Evolutionary conservation across 2,329 filamentous ascomycete genomes (phyloP).

Genomic region (Sordariomycetes sp.): DNA sequence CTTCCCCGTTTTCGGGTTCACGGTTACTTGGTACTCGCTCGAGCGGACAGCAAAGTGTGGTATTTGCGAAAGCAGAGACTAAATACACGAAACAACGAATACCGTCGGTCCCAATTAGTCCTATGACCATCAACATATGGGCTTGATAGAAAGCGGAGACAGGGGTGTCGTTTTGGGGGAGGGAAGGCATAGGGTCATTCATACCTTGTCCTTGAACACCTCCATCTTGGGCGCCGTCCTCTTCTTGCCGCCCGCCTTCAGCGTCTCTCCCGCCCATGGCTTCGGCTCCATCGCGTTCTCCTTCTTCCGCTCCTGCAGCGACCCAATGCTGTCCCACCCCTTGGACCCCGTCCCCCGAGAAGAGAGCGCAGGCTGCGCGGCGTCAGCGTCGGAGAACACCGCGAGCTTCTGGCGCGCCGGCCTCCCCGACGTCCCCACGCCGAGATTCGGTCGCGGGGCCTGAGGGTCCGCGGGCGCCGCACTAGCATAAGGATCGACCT

Average conservation of each 20-base stretch:
- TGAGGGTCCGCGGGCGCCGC: slow-evolving; percentile 51
- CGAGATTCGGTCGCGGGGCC: slow-evolving; percentile 37
- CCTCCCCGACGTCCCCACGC: slow-evolving; percentile 40
- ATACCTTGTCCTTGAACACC: slow-evolving; percentile 94
- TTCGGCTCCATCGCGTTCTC: slow-evolving; percentile 80
- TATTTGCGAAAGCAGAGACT: slow-evolving; percentile 47
- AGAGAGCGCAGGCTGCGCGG: slow-evolving; percentile 41
- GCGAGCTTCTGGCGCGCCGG: slow-evolving; percentile 69
- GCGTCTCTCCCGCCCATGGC: slow-evolving; percentile 83
- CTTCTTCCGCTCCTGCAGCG: slow-evolving; percentile 78
- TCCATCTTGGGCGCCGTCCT: slow-evolving; percentile 63
- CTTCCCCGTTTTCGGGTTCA: slow-evolving; percentile 73
- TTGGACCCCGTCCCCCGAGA: slow-evolving; percentile 39
- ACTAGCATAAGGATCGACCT: slow-evolving; percentile 67
- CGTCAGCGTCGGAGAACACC: slow-evolving; percentile 74
- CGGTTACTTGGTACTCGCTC: slow-evolving; percentile 61
- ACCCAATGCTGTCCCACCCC: slow-evolving; percentile 89
- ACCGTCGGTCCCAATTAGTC: slow-evolving; percentile 66
- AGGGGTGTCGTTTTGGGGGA: slow-evolving; percentile 7
- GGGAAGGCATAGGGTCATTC: slow-evolving; percentile 19
- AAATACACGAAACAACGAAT: slow-evolving; percentile 24
- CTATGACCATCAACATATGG: slow-evolving; percentile 81
- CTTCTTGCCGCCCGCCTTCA: slow-evolving; percentile 79
- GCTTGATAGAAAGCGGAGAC: slow-evolving; percentile 17
- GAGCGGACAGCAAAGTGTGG: slow-evolving; percentile 57